Percentiles rank a stretch among this genome's conserved stretches.
Evolutionary conservation across 2,329 filamentous ascomycete species (phyloP).

Genomic region (Sporothrix variecibatus): DNA sequence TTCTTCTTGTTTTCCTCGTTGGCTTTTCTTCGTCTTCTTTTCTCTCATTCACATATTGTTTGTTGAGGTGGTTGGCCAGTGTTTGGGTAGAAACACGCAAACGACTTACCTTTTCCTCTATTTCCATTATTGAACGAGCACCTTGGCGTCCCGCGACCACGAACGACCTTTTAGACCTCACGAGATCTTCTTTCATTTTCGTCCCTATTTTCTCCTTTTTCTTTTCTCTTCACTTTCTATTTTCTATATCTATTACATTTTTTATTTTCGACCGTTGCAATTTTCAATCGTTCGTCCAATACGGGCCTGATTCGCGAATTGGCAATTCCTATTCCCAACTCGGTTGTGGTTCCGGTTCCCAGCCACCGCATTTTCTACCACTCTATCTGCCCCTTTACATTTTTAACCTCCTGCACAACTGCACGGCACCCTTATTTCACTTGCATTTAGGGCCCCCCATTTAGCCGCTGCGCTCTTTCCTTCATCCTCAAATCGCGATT

Average conservation of each 20-base stretch:
- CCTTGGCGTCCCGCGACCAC: slow-evolving; percentile 12
- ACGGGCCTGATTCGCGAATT: neutral
- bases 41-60: neutral
- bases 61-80: neutral
- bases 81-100: slow-evolving; percentile 16
- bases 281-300: neutral
- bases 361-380: slow-evolving; percentile 31
- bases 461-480: slow-evolving; percentile 21
- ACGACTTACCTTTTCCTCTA: neutral
- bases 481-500: neutral
- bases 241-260: neutral
- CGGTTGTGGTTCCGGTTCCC: slow-evolving; percentile 22
- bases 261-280: neutral
- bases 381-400: neutral
- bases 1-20: slow-evolving; percentile 13
- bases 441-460: slow-evolving; percentile 11
- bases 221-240: neutral
- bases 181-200: neutral
- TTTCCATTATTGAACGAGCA: slow-evolving; percentile 10
- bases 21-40: neutral
- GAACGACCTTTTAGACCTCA: neutral
- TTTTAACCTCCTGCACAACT: slow-evolving; percentile 19
- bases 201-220: neutral
- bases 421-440: slow-evolving; percentile 19
- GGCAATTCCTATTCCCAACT: slow-evolving; percentile 12